phyloP scores from a whole-genome alignment of 1,284 basidiomycete genomes.

The Gomphus sp. region DNA sequence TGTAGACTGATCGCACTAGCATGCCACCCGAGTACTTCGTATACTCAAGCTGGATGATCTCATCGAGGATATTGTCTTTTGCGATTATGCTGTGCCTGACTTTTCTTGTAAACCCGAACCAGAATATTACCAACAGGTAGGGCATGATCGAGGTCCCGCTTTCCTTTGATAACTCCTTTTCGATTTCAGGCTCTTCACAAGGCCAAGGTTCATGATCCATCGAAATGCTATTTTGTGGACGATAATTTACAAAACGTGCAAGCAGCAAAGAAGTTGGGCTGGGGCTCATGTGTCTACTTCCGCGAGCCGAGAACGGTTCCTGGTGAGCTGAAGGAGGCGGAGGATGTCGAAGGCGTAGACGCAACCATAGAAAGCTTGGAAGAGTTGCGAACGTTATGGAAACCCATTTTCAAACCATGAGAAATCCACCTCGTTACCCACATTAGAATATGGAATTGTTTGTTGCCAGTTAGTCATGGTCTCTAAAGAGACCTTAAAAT shows the following conservation, averaged over 20 bases:
- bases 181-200: slow-evolving; percentile 48
- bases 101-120: slow-evolving; percentile 82
- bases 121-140: slow-evolving; percentile 55
- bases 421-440: neutral
- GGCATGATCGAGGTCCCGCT: slow-evolving; percentile 4
- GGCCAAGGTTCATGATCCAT: slow-evolving; percentile 50
- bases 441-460: neutral
- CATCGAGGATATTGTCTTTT: slow-evolving; percentile 75
- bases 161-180: neutral
- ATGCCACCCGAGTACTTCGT: slow-evolving; percentile 71
- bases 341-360: slow-evolving; percentile 17
- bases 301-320: slow-evolving; percentile 34
- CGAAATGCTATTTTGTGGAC: slow-evolving; percentile 68
- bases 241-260: slow-evolving; percentile 59
- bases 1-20: slow-evolving; percentile 31
- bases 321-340: slow-evolving; percentile 3
- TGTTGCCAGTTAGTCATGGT: neutral
- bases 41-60: slow-evolving; percentile 69
- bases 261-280: slow-evolving; percentile 54
- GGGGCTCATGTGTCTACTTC: slow-evolving; percentile 68
- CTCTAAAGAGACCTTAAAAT: slow-evolving; percentile 33
- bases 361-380: slow-evolving; percentile 39
- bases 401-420: slow-evolving; percentile 50
- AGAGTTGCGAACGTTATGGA: slow-evolving; percentile 59
- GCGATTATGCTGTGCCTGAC: slow-evolving; percentile 62